Conservation (phyloP, 768 basidiomycete species). For the Tulasnella calospora region DNA sequence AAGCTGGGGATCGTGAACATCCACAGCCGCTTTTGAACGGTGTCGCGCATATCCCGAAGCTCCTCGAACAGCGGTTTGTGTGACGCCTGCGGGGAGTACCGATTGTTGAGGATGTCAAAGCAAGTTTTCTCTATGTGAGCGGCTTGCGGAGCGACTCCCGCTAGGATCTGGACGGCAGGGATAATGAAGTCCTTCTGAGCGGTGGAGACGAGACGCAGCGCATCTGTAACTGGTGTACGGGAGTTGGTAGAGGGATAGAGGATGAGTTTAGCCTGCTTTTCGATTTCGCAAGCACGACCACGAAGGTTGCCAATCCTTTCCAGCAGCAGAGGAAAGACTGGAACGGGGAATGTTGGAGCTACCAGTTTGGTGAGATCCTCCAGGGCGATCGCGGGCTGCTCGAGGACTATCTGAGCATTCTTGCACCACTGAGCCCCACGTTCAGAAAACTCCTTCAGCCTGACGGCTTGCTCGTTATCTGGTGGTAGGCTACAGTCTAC, state of each 20-base stretch:
- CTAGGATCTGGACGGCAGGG: slow-evolving; percentile 54
- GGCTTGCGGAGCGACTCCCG: slow-evolving; percentile 16
- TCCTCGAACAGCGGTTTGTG: slow-evolving; percentile 61
- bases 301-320: slow-evolving; percentile 60
- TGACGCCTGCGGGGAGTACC: slow-evolving; percentile 38
- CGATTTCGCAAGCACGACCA: slow-evolving; percentile 68
- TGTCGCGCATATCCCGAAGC: slow-evolving; percentile 67
- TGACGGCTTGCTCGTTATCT: slow-evolving; percentile 60
- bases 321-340: slow-evolving; percentile 62
- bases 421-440: slow-evolving; percentile 76
- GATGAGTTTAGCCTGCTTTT: slow-evolving; percentile 72
- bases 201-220: slow-evolving; percentile 59
- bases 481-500: slow-evolving; percentile 57
- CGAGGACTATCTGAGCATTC: slow-evolving; percentile 58
- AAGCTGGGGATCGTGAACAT: slow-evolving; percentile 72
- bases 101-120: background rate
- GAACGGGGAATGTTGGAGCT: slow-evolving; percentile 57
- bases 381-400: slow-evolving; percentile 66
- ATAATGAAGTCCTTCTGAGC: slow-evolving; percentile 77
- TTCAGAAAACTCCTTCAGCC: slow-evolving; percentile 58
- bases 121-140: slow-evolving; percentile 7
- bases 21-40: slow-evolving; percentile 62
- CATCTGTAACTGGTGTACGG: slow-evolving; percentile 64
- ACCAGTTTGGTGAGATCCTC: slow-evolving; percentile 71
- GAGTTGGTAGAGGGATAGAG: slow-evolving; percentile 51